Evolutionary conservation across 2,329 filamentous ascomycete species (phyloP).

Genomic region (Xylariaceae sp.): DNA sequence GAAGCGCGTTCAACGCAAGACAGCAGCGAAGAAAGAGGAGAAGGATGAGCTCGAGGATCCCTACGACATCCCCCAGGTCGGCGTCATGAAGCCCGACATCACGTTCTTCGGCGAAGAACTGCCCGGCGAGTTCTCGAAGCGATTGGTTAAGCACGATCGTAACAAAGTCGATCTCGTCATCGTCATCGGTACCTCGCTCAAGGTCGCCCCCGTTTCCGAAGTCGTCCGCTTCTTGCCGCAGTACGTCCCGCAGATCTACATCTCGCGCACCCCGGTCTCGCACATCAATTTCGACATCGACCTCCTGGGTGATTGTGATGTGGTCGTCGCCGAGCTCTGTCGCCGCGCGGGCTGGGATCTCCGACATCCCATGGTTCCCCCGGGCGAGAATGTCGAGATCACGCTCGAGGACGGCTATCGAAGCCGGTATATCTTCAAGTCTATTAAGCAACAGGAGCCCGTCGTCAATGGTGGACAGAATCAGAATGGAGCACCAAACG

Average conservation of each 20-base stretch:
- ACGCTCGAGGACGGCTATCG: slow-evolving; percentile 41
- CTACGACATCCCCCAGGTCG: slow-evolving; percentile 61
- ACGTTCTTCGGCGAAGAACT: slow-evolving; percentile 95
- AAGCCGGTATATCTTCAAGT: slow-evolving; percentile 41
- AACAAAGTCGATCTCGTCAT: slow-evolving; percentile 81
- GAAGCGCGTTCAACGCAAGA: slow-evolving; percentile 28
- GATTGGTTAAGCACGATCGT: slow-evolving; percentile 75
- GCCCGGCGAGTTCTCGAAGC: slow-evolving; percentile 73
- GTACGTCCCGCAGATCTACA: slow-evolving; percentile 84
- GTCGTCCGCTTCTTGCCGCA: slow-evolving; percentile 75
- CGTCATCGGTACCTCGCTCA: slow-evolving; percentile 92
- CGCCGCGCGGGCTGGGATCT: slow-evolving; percentile 75
- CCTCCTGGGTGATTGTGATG: slow-evolving; percentile 89
- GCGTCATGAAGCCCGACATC: slow-evolving; percentile 95
- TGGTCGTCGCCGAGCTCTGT: slow-evolving; percentile 82
- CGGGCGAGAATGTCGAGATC: slow-evolving; percentile 57
- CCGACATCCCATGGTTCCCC: slow-evolving; percentile 76
- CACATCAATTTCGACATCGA: slow-evolving; percentile 97
- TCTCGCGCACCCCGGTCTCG: slow-evolving; percentile 74
- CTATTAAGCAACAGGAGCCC: neutral
- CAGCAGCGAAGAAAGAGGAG: slow-evolving; percentile 41
- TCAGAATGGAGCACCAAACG: too few species aligned
- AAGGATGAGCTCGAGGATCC: slow-evolving; percentile 48
- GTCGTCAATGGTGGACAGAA: too few species aligned
- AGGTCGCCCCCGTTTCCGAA: slow-evolving; percentile 91